phyloP scores from a whole-genome alignment of 2,329 filamentous ascomycete genomes.

The Rhynchosporium secalis region DNA sequence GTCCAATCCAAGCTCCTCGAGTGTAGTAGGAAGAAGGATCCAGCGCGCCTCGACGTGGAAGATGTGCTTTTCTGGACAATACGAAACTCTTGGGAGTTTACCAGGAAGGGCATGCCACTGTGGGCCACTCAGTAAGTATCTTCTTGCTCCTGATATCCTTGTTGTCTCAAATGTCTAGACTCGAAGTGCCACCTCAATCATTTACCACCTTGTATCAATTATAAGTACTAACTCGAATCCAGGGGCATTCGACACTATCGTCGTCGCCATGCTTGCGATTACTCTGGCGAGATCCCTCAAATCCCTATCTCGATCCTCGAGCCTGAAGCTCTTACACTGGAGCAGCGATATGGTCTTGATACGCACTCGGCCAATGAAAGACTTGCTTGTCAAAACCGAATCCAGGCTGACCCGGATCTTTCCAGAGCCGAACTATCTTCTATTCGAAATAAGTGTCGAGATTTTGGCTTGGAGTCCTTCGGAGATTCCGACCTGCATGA shows the following conservation, averaged over 20 bases:
- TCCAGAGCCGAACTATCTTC: conserved; percentile 25
- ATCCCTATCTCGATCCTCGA: conserved; percentile 47
- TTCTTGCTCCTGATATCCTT: not conserved
- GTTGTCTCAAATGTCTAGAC: not conserved
- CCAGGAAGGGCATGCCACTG: conserved; percentile 51
- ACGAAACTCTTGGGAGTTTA: conserved; percentile 53
- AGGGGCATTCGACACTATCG: conserved; percentile 50
- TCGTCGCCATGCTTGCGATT: conserved; percentile 30
- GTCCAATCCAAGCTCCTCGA: conserved; percentile 54
- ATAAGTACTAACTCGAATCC: not conserved
- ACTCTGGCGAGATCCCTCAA: conserved; percentile 8
- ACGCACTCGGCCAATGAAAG: not conserved
- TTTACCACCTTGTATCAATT: not conserved
- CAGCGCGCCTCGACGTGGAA: conserved; percentile 44
- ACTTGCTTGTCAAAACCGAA: conserved; percentile 3
- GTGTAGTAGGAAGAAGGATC: conserved; percentile 20
- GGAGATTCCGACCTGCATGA: conserved; percentile 51
- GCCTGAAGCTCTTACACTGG: conserved; percentile 52
- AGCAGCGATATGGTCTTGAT: conserved; percentile 49
- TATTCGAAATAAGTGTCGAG: conserved; percentile 38
- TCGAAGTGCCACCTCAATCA: too few relatives aligned
- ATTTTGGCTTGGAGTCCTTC: conserved; percentile 41
- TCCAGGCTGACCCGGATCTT: conserved; percentile 14
- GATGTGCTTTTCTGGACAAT: conserved; percentile 64
- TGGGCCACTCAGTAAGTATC: conserved; percentile 55